Conservation (phyloP, 768 basidiomycete genomes). For the Hygrophorus russula region DNA sequence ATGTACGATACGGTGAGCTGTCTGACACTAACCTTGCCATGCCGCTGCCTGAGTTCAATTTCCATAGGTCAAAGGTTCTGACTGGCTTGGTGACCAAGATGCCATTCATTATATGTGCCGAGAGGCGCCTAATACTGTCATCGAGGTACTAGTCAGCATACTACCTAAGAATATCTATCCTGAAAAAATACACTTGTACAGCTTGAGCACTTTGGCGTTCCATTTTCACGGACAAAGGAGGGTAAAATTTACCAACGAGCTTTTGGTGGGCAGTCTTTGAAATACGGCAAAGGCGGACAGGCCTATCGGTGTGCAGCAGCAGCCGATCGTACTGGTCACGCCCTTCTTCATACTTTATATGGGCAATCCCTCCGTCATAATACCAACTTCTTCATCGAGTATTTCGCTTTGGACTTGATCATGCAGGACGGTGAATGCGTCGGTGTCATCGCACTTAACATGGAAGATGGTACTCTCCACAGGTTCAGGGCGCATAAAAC, state of each 20-base stretch:
- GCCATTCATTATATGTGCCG: conserved; percentile 99
- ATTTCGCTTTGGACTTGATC: conserved; percentile 97
- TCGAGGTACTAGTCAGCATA: conserved; percentile 50
- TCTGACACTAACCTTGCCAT: not conserved
- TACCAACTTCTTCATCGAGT: conserved; percentile 99
- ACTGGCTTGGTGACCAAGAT: conserved; percentile 99
- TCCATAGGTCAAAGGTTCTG: conserved; percentile 91
- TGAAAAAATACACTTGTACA: conserved; percentile 19
- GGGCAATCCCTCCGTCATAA: conserved; percentile 98
- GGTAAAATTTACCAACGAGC: conserved; percentile 99
- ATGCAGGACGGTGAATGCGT: conserved; percentile 99
- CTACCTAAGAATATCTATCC: not conserved
- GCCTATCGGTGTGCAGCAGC: conserved; percentile 98
- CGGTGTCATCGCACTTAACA: conserved; percentile 97
- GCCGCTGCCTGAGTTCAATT: conserved; percentile 9
- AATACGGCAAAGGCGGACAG: conserved; percentile 97
- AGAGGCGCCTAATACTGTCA: conserved; percentile 88
- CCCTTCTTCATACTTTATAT: conserved; percentile 96
- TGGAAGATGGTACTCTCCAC: conserved; percentile 99
- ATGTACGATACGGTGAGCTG: conserved; percentile 81
- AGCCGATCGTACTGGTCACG: conserved; percentile 97
- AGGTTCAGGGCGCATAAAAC: conserved; percentile 98
- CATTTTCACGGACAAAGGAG: conserved; percentile 96
- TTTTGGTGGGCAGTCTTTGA: conserved; percentile 94
- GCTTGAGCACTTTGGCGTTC: conserved; percentile 98